Conservation (phyloP, 371 early-diverging fungal genomes). For the Apophysomyces sp. region DNA sequence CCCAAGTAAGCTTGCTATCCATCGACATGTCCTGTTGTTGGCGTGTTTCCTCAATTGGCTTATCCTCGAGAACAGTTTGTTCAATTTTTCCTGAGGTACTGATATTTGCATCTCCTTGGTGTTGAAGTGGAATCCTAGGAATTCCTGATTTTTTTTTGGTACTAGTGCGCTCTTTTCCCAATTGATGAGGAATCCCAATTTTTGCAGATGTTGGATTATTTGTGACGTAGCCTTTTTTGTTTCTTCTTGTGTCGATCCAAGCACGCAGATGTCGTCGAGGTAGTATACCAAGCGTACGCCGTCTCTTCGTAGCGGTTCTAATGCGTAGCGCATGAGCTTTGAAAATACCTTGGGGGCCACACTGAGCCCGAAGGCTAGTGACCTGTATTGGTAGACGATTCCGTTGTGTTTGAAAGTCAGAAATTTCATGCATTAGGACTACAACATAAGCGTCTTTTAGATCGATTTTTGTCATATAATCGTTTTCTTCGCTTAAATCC, state of each 20-base stretch:
- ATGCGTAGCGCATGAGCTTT: not conserved
- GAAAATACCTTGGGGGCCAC: not conserved
- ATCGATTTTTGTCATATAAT: slow-evolving; percentile 12
- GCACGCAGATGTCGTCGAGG: slow-evolving; percentile 18
- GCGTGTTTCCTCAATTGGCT: not conserved
- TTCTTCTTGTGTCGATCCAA: slow-evolving; percentile 1
- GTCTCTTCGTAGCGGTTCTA: slow-evolving; percentile 5
- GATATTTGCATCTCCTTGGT: slow-evolving; percentile 9
- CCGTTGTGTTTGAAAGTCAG: not conserved
- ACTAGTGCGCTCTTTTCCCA: slow-evolving; percentile 8
- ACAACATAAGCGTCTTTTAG: slow-evolving; percentile 8
- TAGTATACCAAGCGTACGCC: slow-evolving; percentile 9
- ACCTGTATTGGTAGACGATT: not conserved
- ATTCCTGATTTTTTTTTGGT: slow-evolving; percentile 4
- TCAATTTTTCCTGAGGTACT: slow-evolving; percentile 8
- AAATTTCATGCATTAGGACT: not conserved
- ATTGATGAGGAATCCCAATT: slow-evolving; percentile 7
- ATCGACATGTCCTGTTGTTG: slow-evolving; percentile 3
- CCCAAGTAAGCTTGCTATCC: slow-evolving; percentile 15
- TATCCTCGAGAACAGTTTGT: not conserved
- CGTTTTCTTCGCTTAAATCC: slow-evolving; percentile 2
- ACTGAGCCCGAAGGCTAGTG: not conserved
- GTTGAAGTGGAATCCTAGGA: slow-evolving; percentile 17
- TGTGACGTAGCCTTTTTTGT: not conserved
- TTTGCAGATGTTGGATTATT: not conserved